These are phyloP conservation scores for Trichophyton equinum DNA, from an alignment of 2,329 filamentous ascomycete species.

Conservation along the genomic window DNA sequence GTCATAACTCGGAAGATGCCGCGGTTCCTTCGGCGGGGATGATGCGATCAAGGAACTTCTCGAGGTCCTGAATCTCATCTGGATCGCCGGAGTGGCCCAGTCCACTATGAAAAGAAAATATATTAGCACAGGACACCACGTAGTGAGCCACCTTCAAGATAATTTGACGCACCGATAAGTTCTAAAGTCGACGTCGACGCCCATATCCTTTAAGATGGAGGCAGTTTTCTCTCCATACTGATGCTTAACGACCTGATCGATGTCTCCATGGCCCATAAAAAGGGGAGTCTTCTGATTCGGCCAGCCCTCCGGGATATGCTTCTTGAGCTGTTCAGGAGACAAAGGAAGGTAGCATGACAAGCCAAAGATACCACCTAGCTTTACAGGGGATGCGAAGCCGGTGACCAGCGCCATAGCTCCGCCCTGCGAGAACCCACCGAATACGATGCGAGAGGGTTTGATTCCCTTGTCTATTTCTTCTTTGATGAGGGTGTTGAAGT, in stretches of 20 bases:
- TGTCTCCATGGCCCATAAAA: constrained; percentile 78
- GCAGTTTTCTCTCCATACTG: constrained; percentile 56
- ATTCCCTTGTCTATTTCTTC: constrained; percentile 71
- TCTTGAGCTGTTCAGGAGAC: constrained; percentile 46
- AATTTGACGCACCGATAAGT: constrained; percentile 52
- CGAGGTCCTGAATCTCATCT: constrained; percentile 71
- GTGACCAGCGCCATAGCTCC: constrained; percentile 76
- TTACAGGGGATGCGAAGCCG: constrained; percentile 59
- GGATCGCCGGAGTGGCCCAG: constrained; percentile 65
- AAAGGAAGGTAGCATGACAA: constrained; percentile 73
- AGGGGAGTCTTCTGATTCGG: constrained; percentile 67
- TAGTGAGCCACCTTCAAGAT: not conserved
- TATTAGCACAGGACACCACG: not conserved
- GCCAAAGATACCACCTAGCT: constrained; percentile 78
- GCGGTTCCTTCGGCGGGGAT: constrained; percentile 37
- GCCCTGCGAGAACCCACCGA: constrained; percentile 58
- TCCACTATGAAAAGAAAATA: constrained; percentile 34
- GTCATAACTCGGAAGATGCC: constrained; percentile 9
- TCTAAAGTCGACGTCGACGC: constrained; percentile 62
- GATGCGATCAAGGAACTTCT: constrained; percentile 46
- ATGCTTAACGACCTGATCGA: constrained; percentile 59
- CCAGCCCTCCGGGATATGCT: constrained; percentile 41
- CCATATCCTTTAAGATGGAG: constrained; percentile 53
- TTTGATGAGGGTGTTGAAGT: constrained; percentile 68
- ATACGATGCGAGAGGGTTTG: constrained; percentile 65